A percentile compares a stretch with the other conserved stretches of the same genome.
Evolutionary conservation across 1,284 basidiomycete genomes (phyloP).

Genomic region (Ceratobasidium sp.): DNA sequence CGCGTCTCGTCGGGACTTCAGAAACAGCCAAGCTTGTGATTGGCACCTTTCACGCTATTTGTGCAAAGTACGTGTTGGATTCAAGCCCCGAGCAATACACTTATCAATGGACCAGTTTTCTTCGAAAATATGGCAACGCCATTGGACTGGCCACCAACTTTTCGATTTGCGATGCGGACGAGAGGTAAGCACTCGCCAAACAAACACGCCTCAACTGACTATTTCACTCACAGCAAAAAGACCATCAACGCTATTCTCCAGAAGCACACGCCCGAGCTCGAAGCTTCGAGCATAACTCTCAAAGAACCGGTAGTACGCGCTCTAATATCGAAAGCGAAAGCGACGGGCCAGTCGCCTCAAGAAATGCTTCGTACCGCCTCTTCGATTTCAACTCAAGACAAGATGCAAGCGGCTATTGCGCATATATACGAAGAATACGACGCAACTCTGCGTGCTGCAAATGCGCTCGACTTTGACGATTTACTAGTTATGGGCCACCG

Average conservation of each 20-base stretch:
- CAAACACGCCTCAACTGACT: neutral
- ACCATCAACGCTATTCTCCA: constrained; percentile 72
- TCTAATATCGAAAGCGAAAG: constrained; percentile 85
- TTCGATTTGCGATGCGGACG: constrained; percentile 85
- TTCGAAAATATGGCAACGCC: constrained; percentile 73
- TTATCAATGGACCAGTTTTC: constrained; percentile 58
- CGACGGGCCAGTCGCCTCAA: constrained; percentile 71
- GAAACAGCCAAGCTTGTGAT: constrained; percentile 71
- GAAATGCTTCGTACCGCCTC: constrained; percentile 58
- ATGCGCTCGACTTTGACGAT: constrained; percentile 92
- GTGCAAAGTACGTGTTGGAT: constrained; percentile 63
- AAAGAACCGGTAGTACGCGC: constrained; percentile 72
- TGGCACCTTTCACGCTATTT: constrained; percentile 86
- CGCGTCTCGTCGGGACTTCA: constrained; percentile 76
- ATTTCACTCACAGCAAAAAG: constrained; percentile 72
- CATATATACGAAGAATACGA: constrained; percentile 80
- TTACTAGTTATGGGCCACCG: constrained; percentile 82
- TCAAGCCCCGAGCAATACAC: neutral
- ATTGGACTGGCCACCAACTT: constrained; percentile 81
- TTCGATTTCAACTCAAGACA: constrained; percentile 45
- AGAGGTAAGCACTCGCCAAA: constrained; percentile 67
- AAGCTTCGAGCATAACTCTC: constrained; percentile 65
- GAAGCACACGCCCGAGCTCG: constrained; percentile 60
- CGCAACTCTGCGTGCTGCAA: constrained; percentile 68
- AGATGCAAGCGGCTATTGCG: constrained; percentile 54